A percentile compares a stretch with the other conserved stretches of the same genome.
phyloP scores from a whole-genome alignment of 108 stramenopile species.

The Aurantiochytrium sp. region DNA sequence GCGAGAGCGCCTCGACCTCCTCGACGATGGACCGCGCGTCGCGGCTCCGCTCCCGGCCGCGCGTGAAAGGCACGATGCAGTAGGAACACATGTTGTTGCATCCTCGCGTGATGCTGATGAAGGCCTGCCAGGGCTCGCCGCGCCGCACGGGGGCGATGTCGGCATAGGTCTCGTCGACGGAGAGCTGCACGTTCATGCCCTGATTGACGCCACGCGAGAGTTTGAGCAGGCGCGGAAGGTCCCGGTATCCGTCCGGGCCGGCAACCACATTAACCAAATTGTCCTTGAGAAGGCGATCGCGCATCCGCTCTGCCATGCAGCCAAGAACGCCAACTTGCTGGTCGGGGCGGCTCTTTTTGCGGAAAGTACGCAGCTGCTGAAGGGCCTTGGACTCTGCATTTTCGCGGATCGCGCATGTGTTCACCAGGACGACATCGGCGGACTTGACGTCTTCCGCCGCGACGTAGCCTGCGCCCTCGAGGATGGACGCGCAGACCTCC shows the following conservation, averaged over 20 bases:
- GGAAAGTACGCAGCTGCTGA: constrained; percentile 33
- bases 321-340: constrained; percentile 90
- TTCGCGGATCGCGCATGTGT: constrained; percentile 98
- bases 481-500: constrained; percentile 82
- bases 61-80: constrained; percentile 96
- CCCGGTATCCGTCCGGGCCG: constrained; percentile 96
- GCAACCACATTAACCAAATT: constrained; percentile 82
- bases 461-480: constrained; percentile 46
- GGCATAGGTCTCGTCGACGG: constrained; percentile 91
- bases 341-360: constrained; percentile 27
- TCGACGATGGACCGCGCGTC: constrained; percentile 77
- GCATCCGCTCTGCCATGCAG: constrained; percentile 98
- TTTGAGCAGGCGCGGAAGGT: constrained; percentile 77
- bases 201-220: constrained; percentile 36
- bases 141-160: constrained; percentile 84
- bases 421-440: constrained; percentile 81
- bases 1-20: constrained; percentile 63
- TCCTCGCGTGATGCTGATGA: constrained; percentile 91
- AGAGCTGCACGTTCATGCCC: constrained; percentile 76
- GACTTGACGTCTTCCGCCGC: constrained; percentile 47
- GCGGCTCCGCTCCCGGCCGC: constrained; percentile 83
- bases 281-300: constrained; percentile 78
- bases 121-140: constrained; percentile 65
- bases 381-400: constrained; percentile 74
- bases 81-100: constrained; percentile 95